phyloP scores from a whole-genome alignment of 2,329 filamentous ascomycete genomes.

The Paecilomyces dactylethromorphus region DNA sequence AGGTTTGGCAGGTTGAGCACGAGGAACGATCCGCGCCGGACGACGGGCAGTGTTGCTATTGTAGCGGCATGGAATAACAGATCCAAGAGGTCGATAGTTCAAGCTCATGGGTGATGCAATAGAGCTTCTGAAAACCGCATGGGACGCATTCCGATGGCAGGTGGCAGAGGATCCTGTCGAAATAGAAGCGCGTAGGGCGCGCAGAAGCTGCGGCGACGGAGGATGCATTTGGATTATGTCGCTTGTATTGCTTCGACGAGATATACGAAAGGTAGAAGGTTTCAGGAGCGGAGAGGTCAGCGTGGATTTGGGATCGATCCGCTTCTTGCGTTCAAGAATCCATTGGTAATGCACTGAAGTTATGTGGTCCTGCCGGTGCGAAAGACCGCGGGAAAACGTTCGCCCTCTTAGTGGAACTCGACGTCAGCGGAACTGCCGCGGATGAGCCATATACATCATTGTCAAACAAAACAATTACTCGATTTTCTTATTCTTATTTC shows the following conservation, averaged over 20 bases:
- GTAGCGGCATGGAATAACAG: constrained; percentile 9
- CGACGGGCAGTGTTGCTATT: constrained; percentile 19
- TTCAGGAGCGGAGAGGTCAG: neutral
- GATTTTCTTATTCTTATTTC: too few relatives aligned
- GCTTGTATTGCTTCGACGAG: neutral
- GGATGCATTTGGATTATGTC: constrained; percentile 24
- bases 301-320: too few relatives aligned
- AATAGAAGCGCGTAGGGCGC: constrained; percentile 33
- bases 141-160: neutral
- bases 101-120: neutral
- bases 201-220: constrained; percentile 36
- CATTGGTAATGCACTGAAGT: neutral
- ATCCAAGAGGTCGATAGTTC: neutral
- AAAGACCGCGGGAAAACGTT: neutral
- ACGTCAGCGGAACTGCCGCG: neutral
- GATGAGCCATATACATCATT: neutral
- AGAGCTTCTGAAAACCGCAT: neutral
- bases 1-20: constrained; percentile 29
- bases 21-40: constrained; percentile 25
- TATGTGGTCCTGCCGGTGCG: neutral
- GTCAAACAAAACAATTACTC: too few relatives aligned
- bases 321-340: neutral
- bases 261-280: neutral
- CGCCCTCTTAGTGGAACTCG: neutral
- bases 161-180: constrained; percentile 1